Evolutionary conservation across 2,329 filamentous ascomycete species (phyloP), one percentile per base, ranked within the genome.

Genomic region (Clarireedia monteithiana): DNA sequence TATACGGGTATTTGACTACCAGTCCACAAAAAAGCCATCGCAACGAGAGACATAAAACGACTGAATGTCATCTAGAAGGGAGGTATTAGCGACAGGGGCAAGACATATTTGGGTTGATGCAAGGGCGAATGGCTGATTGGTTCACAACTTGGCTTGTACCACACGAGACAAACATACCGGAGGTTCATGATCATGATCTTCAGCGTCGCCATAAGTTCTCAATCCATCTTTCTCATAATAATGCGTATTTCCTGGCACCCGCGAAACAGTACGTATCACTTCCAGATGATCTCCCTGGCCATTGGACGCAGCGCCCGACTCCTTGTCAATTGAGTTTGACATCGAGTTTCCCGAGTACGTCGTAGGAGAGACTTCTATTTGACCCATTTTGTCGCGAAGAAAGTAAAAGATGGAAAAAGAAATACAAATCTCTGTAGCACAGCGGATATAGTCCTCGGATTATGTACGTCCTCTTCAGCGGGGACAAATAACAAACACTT

Each of bases 1-100:
- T 78, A 79, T n/a, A 84, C 72, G 1, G 81, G 81, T 49, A 84
- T 82, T 61, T 84, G 81, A 53, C 75, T 80, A 30, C 79, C 81
- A 54, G 79, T 81, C 80, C 80, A 83, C 27, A 83, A 70, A 60
- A 84, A 82, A 6, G 79, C 80, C 80, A 83, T 51, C 53, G 80
- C 79, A 12, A 78, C 60, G 45, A 84, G 72, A 48, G 75, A 75
- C 77, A 84, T 71, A 55, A 84, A 80, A 5, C 78, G 77, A 77
- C 82, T 82, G 23, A 83, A 69, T 12, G 72, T 74, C 76, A 80
- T 63, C 53, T 60, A 46, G 26, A 17, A 56, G 82, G 20, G 5
- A 81, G 5, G 77, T 76, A 77, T 82, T 82, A 57, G 79, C 78
- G 30, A 34, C 30, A 34, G 30, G 27, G 27, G 30, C 12, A 17